Conservation (phyloP, 306 rosid genomes). For the Prunus davidiana region DNA sequence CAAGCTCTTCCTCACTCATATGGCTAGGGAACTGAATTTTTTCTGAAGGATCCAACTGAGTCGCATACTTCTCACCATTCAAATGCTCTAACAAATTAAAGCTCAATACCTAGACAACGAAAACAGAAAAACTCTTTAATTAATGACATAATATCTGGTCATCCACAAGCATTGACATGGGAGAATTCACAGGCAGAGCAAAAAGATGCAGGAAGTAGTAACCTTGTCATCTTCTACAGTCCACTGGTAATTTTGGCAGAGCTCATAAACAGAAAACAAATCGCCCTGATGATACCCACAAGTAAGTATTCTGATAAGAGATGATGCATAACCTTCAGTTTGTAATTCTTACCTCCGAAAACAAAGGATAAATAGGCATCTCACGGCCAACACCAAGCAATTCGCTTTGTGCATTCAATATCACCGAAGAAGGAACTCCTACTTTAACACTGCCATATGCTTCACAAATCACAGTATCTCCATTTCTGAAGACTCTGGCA, state of each 20-base stretch:
- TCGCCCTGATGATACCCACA: slow-evolving; percentile 57
- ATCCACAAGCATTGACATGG: not conserved
- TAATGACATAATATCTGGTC: not conserved
- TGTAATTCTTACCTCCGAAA: slow-evolving; percentile 63
- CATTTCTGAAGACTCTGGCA: slow-evolving; percentile 54
- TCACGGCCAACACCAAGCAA: slow-evolving; percentile 73
- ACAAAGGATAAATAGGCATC: slow-evolving; percentile 80
- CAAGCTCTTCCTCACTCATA: slow-evolving; percentile 56
- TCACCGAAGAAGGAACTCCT: slow-evolving; percentile 64
- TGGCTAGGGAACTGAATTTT: slow-evolving; percentile 42
- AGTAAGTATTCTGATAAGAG: slow-evolving; percentile 27
- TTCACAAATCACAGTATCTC: slow-evolving; percentile 55
- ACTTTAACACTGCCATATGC: slow-evolving; percentile 63
- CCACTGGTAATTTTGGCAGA: slow-evolving; percentile 85
- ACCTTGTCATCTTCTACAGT: slow-evolving; percentile 86
- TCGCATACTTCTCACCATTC: slow-evolving; percentile 32
- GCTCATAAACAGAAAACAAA: slow-evolving; percentile 82
- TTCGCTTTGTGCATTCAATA: slow-evolving; percentile 76
- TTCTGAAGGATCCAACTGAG: slow-evolving; percentile 37
- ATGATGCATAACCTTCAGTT: slow-evolving; percentile 14
- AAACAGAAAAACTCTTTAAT: not conserved
- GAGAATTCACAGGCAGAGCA: not conserved
- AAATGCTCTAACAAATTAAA: slow-evolving; percentile 42
- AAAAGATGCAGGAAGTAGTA: not conserved
- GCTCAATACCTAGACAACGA: slow-evolving; percentile 65